Evolutionary conservation across 2,329 filamentous ascomycete genomes (phyloP).

Genomic region (Sporothrix curviconia): DNA sequence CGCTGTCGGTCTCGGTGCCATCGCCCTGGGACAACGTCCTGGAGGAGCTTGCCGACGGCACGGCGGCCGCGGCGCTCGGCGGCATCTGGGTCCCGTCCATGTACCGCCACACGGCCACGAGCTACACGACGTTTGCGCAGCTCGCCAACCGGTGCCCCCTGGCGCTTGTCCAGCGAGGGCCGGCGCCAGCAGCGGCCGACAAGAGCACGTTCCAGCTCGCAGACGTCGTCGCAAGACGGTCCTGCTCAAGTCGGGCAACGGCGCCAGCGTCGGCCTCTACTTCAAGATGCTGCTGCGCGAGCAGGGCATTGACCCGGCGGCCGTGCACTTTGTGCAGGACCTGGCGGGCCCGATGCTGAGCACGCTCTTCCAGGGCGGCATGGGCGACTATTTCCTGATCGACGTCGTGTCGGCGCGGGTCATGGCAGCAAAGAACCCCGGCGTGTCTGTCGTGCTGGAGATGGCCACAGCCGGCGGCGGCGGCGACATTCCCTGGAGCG

Average conservation of each 20-base stretch:
- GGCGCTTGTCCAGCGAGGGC: constrained; percentile 6
- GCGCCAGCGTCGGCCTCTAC: constrained; percentile 16
- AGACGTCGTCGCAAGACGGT: constrained; percentile 13
- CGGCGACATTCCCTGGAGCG: constrained; percentile 18
- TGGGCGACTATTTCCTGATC: constrained; percentile 17
- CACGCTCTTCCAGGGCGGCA: constrained; percentile 13
- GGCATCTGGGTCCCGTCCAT: constrained; percentile 17
- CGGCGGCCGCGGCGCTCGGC: constrained; percentile 19
- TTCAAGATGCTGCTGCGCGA: constrained; percentile 18
- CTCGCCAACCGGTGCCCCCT: constrained; percentile 15
- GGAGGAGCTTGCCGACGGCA: constrained; percentile 19
- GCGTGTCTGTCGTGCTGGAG: constrained; percentile 12
- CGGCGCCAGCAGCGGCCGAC: no score
- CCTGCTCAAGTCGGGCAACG: constrained; percentile 16
- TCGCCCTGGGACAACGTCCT: constrained; percentile 25
- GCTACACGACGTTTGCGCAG: constrained; percentile 17
- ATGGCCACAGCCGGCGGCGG: constrained; percentile 9
- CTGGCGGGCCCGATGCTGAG: constrained; percentile 14
- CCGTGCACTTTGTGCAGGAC: constrained; percentile 16
- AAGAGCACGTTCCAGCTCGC: constrained; percentile 4
- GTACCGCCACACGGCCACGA: constrained; percentile 11
- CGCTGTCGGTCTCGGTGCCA: constrained; percentile 25
- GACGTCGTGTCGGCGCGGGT: constrained; percentile 15
- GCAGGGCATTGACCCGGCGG: constrained; percentile 12
- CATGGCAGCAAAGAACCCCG: constrained; percentile 9